A percentile compares a stretch with the other conserved stretches of the same genome.
These are phyloP conservation scores for Aureobasidium sp. DNA, from an alignment of 2,329 filamentous ascomycete genomes.

Conservation along the genomic window DNA sequence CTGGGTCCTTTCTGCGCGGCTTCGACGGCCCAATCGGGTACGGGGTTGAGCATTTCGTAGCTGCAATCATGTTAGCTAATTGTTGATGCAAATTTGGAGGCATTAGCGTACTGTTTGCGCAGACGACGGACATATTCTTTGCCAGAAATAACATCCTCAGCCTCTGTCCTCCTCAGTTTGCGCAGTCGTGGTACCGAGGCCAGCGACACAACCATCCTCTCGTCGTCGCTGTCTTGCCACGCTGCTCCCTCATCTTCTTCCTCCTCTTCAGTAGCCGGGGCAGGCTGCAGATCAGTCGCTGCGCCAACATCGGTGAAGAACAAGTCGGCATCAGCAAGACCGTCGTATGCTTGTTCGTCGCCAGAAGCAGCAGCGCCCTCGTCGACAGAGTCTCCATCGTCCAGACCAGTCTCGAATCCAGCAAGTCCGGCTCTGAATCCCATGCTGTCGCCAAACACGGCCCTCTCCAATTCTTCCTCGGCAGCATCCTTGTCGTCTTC, in stretches of 20 bases:
- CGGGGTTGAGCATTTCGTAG: constrained; percentile 51
- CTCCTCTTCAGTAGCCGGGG: constrained; percentile 33
- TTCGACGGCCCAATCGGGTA: constrained; percentile 54
- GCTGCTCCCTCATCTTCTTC: constrained; percentile 47
- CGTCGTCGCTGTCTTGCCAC: constrained; percentile 96
- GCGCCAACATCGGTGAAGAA: constrained; percentile 74
- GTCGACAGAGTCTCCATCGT: constrained; percentile 35
- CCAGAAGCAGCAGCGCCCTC: constrained; percentile 19
- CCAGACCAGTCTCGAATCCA: constrained; percentile 43
- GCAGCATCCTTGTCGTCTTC: constrained; percentile 65
- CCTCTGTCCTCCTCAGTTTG: constrained; percentile 73
- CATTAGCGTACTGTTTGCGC: constrained; percentile 53
- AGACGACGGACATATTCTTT: constrained; percentile 77
- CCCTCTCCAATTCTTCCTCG: constrained; percentile 67
- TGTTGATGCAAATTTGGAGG: neutral
- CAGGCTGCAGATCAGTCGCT: constrained; percentile 32
- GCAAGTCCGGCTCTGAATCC: constrained; percentile 73
- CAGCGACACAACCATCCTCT: constrained; percentile 75
- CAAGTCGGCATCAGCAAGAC: constrained; percentile 66
- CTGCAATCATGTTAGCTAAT: neutral
- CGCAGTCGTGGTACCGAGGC: constrained; percentile 67
- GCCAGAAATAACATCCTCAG: constrained; percentile 79
- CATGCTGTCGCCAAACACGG: constrained; percentile 82
- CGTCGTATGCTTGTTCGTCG: constrained; percentile 41
- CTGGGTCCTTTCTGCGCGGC: constrained; percentile 34